Conservation (phyloP, 1,139 yeast species). For the Debaryomyces sp. region DNA sequence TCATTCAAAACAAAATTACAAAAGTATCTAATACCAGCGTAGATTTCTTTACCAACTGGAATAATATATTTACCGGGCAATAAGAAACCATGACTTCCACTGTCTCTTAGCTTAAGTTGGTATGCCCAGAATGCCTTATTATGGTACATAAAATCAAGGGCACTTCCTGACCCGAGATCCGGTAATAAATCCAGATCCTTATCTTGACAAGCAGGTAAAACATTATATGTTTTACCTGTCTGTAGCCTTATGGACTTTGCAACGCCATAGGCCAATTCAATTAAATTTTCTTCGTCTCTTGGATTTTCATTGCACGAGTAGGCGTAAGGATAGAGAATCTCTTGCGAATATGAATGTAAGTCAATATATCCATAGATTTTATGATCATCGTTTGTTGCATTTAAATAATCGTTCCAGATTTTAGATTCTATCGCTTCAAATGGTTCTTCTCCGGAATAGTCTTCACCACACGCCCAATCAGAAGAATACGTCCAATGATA, state of each 20-base stretch:
- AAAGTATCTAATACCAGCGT: constrained; percentile 70
- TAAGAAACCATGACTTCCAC: constrained; percentile 82
- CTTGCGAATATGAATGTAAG: constrained; percentile 84
- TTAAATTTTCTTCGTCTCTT: constrained; percentile 75
- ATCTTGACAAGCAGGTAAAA: constrained; percentile 78
- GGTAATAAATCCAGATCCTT: constrained; percentile 72
- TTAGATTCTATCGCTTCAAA: constrained; percentile 77
- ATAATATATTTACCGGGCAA: constrained; percentile 69
- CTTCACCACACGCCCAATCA: constrained; percentile 80
- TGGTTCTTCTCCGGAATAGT: constrained; percentile 75
- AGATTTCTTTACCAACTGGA: constrained; percentile 78
- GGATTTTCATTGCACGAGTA: constrained; percentile 74
- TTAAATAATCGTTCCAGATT: constrained; percentile 65
- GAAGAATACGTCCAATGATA: constrained; percentile 69
- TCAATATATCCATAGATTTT: constrained; percentile 76
- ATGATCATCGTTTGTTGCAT: constrained; percentile 59
- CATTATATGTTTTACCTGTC: constrained; percentile 66
- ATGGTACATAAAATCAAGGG: constrained; percentile 83
- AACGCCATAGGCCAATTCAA: constrained; percentile 81
- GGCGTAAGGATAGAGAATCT: constrained; percentile 80
- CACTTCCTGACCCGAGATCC: constrained; percentile 78
- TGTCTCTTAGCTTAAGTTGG: constrained; percentile 79
- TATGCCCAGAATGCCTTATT: constrained; percentile 83
- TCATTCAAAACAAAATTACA: constrained; percentile 60
- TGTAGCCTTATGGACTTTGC: constrained; percentile 68